Conservation (phyloP, 2,329 filamentous ascomycete genomes). For the Coleophoma eucalyptorum region DNA sequence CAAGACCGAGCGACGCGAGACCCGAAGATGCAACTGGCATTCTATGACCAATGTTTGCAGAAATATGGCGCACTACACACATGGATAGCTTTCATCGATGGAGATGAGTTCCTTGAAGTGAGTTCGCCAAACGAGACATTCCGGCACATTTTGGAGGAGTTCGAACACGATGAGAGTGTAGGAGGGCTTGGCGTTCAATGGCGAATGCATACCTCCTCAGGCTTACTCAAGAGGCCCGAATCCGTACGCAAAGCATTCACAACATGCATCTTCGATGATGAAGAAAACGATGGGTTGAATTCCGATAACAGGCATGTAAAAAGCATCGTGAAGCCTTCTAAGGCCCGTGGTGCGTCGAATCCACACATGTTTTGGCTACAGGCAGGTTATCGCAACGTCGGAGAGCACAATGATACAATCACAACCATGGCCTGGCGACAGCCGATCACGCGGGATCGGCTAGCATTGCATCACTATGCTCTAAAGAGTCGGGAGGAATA, state of each 20-base stretch:
- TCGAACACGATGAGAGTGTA: slow-evolving; percentile 20
- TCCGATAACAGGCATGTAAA: slow-evolving; percentile 28
- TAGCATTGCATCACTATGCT: slow-evolving; percentile 29
- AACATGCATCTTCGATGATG: slow-evolving; percentile 22
- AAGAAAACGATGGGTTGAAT: slow-evolving; percentile 9
- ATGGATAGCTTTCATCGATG: slow-evolving; percentile 28
- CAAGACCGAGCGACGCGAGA: slow-evolving; percentile 6
- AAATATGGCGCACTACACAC: slow-evolving; percentile 21
- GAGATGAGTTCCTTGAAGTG: slow-evolving; percentile 28
- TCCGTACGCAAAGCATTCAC: slow-evolving; percentile 24
- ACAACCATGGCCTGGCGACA: slow-evolving; percentile 15
- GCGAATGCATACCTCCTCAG: slow-evolving; percentile 26
- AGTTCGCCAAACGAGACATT: slow-evolving; percentile 17
- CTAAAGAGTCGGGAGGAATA: slow-evolving; percentile 29
- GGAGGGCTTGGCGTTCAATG: slow-evolving; percentile 29
- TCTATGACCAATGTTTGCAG: slow-evolving; percentile 19
- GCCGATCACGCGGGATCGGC: slow-evolving; percentile 24
- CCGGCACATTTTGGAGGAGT: slow-evolving; percentile 18
- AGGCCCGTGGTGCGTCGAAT: slow-evolving; percentile 13
- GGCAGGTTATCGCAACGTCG: slow-evolving; percentile 17
- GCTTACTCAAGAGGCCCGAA: slow-evolving; percentile 18
- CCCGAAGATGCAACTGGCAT: slow-evolving; percentile 10
- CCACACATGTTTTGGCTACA: slow-evolving; percentile 21
- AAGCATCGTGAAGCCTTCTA: slow-evolving; percentile 25
- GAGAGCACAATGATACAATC: slow-evolving; percentile 21